Evolutionary conservation across 371 early-diverging fungal genomes (phyloP).

Genomic region (Mucor plumbeus): DNA sequence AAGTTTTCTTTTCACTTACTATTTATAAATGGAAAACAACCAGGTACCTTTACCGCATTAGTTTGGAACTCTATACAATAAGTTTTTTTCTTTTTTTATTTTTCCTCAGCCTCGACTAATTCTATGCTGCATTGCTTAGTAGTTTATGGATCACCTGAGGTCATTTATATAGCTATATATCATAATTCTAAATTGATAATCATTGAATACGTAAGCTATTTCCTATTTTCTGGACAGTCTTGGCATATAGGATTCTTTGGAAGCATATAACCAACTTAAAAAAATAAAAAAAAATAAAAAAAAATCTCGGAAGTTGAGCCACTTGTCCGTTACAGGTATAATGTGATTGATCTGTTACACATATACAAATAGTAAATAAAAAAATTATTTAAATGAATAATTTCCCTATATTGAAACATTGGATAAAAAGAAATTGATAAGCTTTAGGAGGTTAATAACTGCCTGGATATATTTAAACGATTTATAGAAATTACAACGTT

Average conservation of each 20-base stretch:
- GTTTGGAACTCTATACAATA: background rate
- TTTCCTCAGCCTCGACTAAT: background rate
- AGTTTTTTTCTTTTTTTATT: no score
- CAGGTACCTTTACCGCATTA: background rate
- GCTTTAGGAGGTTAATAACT: no score
- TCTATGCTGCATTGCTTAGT: background rate
- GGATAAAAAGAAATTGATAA: no score
- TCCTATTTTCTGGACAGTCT: background rate
- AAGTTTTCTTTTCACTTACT: no score
- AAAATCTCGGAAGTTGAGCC: constrained; percentile 3
- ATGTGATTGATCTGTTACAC: constrained; percentile 6
- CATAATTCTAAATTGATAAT: no score
- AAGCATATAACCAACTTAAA: background rate
- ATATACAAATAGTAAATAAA: constrained; percentile 1
- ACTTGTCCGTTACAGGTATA: background rate
- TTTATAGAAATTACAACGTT: background rate
- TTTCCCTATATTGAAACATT: no score
- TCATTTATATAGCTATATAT: background rate
- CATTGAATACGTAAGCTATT: background rate
- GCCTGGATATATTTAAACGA: background rate
- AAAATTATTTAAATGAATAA: background rate
- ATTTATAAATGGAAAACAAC: background rate
- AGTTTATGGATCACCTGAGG: background rate
- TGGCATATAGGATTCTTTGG: constrained; percentile 3
- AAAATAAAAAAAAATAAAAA: background rate